Percentiles rank a stretch among this genome's conserved stretches.
Conservation (phyloP, 1,284 basidiomycete species). For the Papiliotrema laurentii region DNA sequence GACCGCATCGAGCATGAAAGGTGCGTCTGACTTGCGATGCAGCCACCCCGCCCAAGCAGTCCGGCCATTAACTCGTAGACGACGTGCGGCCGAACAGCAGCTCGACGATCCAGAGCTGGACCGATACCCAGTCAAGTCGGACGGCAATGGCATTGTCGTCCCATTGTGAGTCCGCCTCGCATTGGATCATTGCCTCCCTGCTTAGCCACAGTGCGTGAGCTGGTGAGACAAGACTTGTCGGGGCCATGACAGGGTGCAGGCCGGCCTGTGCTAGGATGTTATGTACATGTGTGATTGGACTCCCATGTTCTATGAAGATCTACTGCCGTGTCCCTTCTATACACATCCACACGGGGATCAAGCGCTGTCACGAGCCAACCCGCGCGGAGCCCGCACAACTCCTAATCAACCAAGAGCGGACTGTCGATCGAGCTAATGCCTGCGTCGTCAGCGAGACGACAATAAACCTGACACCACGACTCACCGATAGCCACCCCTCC, state of each 20-base stretch:
- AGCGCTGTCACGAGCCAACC: neutral
- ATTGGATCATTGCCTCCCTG: too few species aligned
- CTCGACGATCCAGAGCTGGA: neutral
- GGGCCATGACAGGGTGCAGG: too few species aligned
- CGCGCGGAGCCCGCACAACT: neutral
- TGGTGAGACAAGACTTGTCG: too few species aligned
- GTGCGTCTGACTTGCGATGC: neutral
- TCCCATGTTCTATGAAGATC: too few species aligned
- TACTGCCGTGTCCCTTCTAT: neutral
- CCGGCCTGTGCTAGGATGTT: too few species aligned
- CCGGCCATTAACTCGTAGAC: neutral
- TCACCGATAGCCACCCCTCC: slow-evolving; percentile 91
- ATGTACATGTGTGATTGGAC: too few species aligned
- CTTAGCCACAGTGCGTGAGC: too few species aligned
- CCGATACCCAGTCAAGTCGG: slow-evolving; percentile 1
- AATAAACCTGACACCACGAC: slow-evolving; percentile 44
- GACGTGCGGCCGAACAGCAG: neutral
- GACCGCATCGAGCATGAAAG: neutral
- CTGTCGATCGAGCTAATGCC: slow-evolving; percentile 44
- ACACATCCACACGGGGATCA: neutral
- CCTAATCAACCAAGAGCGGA: slow-evolving; percentile 27
- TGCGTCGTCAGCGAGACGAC: slow-evolving; percentile 5
- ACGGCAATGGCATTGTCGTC: neutral
- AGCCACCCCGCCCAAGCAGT: too few species aligned
- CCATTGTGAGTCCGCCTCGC: slow-evolving; percentile 2